Conservation (phyloP, 257 asterid genomes). For the Phtheirospermum japonicum region DNA sequence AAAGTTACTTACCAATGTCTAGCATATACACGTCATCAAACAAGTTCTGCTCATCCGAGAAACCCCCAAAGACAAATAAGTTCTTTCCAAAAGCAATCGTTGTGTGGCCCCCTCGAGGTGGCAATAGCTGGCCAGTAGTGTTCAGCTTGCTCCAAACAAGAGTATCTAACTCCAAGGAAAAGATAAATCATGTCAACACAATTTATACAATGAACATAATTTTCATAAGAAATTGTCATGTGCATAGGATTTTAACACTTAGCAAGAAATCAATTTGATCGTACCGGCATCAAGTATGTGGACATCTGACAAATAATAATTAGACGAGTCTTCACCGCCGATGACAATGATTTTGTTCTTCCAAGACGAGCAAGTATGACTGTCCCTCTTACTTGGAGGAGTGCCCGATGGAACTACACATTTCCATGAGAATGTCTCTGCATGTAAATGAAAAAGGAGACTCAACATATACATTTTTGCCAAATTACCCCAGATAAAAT, state of each 20-base stretch:
- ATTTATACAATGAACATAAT: conserved; percentile 15
- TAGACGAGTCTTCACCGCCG: conserved; percentile 88
- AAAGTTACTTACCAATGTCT: conserved; percentile 67
- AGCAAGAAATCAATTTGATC: conserved; percentile 19
- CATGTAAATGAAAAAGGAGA: conserved; percentile 25
- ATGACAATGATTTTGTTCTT: conserved; percentile 81
- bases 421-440: conserved; percentile 87
- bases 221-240: not conserved
- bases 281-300: conserved; percentile 97
- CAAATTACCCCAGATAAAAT: conserved; percentile 3
- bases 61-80: conserved; percentile 92
- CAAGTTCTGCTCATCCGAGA: conserved; percentile 82
- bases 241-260: conserved; percentile 14
- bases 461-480: conserved; percentile 9
- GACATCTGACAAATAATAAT: conserved; percentile 86
- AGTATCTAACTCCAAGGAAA: conserved; percentile 56
- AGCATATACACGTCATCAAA: conserved; percentile 83
- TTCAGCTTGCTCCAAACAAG: conserved; percentile 91
- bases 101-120: conserved; percentile 98
- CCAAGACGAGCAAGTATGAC: conserved; percentile 97
- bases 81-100: conserved; percentile 72
- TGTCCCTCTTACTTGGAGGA: conserved; percentile 92
- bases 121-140: conserved; percentile 78
- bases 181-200: conserved; percentile 27
- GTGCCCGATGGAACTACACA: conserved; percentile 80